phyloP scores from a whole-genome alignment of 345 rosid species.

The Physaria fendleri region DNA sequence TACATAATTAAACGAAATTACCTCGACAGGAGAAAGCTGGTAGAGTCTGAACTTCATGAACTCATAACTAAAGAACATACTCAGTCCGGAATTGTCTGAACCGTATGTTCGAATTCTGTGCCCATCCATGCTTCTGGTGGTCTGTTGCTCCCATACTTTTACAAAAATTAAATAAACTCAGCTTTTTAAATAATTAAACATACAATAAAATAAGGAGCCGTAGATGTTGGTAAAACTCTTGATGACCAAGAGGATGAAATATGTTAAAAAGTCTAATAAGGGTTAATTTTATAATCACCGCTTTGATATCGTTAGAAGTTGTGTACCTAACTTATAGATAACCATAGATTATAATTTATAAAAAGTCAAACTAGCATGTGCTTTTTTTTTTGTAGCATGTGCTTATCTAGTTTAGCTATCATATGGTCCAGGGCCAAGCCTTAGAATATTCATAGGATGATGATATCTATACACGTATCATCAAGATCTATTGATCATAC shows the following conservation, averaged over 20 bases:
- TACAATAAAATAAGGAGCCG: neutral
- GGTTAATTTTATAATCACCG: no score
- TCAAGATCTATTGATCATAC: neutral
- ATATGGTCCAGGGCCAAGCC: no score
- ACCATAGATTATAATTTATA: no score
- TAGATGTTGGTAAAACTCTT: neutral
- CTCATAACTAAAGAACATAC: constrained; percentile 19
- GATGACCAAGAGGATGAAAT: neutral
- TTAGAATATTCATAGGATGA: neutral
- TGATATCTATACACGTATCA: neutral
- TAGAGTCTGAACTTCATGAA: constrained; percentile 25
- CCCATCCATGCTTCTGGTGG: constrained; percentile 24
- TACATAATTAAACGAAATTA: neutral
- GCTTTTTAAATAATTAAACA: neutral
- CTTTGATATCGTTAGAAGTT: no score
- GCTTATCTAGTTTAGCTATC: no score
- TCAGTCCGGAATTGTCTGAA: constrained; percentile 3
- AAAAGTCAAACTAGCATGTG: no score
- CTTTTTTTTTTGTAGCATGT: no score
- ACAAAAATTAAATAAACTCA: neutral
- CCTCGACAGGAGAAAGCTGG: constrained; percentile 27
- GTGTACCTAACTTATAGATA: no score
- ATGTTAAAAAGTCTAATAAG: neutral
- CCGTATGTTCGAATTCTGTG: constrained; percentile 21
- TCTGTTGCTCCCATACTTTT: constrained; percentile 4